Conservation (phyloP, 306 rosid genomes). For the Prunus fruticosa region DNA sequence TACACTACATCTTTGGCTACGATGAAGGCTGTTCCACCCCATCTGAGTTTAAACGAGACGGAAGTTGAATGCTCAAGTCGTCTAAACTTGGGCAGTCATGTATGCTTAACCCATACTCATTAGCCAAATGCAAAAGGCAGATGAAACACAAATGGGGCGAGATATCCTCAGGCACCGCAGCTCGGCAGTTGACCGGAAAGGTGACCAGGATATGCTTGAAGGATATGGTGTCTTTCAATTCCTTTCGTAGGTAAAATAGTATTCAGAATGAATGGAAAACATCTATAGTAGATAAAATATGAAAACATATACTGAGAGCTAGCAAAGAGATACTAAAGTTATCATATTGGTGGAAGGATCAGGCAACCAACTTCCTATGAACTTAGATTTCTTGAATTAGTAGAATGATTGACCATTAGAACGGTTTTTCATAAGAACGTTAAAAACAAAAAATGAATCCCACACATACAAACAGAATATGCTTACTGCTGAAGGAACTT, state of each 20-base stretch:
- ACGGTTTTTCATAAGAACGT: neutral
- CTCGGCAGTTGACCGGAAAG: conserved; percentile 22
- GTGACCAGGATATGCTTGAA: conserved; percentile 18
- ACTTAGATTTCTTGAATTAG: neutral
- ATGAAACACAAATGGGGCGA: conserved; percentile 39
- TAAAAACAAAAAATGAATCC: neutral
- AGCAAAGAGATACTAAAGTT: neutral
- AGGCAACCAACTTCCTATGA: neutral
- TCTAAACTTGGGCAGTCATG: conserved; percentile 21
- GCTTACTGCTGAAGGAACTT: conserved; percentile 7
- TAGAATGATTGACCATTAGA: neutral
- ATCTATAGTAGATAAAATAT: neutral
- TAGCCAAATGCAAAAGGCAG: conserved; percentile 33
- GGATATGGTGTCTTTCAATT: conserved; percentile 5
- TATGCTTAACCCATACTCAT: conserved; percentile 23
- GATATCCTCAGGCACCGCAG: conserved; percentile 16
- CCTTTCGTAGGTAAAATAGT: neutral
- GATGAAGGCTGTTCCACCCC: conserved; percentile 9
- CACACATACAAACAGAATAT: neutral
- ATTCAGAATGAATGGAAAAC: neutral
- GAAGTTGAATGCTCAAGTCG: conserved; percentile 29
- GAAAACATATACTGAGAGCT: neutral
- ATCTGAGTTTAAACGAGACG: neutral
- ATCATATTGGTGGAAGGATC: neutral
- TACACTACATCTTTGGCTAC: neutral